These are phyloP conservation scores for Streptanthus diversifolius DNA, from an alignment of 345 rosid species.

Conservation along the genomic window DNA sequence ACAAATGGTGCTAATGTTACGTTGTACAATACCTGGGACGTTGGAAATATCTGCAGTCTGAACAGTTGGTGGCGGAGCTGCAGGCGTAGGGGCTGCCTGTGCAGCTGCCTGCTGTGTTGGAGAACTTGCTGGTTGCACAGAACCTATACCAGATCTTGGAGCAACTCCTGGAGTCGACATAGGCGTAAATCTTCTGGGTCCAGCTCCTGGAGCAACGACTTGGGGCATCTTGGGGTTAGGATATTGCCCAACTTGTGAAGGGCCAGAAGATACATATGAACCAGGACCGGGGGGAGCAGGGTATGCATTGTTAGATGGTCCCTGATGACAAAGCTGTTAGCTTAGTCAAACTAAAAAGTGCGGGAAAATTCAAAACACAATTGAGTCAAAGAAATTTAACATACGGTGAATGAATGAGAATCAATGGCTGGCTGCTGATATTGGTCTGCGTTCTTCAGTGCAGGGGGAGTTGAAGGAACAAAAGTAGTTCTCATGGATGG, in stretches of 20 bases:
- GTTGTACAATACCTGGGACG: conserved; percentile 63
- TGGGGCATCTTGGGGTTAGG: conserved; percentile 55
- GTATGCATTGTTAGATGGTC: conserved; percentile 46
- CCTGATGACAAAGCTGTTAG: conserved; percentile 44
- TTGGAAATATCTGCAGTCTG: conserved; percentile 87
- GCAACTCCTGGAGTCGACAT: conserved; percentile 47
- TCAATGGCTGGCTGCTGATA: conserved; percentile 77
- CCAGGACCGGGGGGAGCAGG: conserved; percentile 55
- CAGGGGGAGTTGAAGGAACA: conserved; percentile 77
- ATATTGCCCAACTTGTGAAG: conserved; percentile 50
- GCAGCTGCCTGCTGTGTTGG: conserved; percentile 44
- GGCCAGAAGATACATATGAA: conserved; percentile 43
- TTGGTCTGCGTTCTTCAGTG: conserved; percentile 72
- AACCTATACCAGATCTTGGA: conserved; percentile 64
- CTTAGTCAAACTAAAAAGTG: conserved; percentile 9
- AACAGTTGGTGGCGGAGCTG: conserved; percentile 82
- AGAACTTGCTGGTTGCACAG: conserved; percentile 73
- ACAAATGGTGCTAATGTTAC: neutral
- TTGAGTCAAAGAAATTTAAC: conserved; percentile 22
- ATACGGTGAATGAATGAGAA: conserved; percentile 80
- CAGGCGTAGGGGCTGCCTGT: conserved; percentile 59
- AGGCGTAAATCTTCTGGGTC: conserved; percentile 68
- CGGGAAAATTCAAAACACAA: neutral
- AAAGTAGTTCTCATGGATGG: conserved; percentile 65
- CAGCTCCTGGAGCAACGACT: conserved; percentile 47